Evolutionary conservation across 1,284 basidiomycete species (phyloP).

Genomic region (Boletus mariae): DNA sequence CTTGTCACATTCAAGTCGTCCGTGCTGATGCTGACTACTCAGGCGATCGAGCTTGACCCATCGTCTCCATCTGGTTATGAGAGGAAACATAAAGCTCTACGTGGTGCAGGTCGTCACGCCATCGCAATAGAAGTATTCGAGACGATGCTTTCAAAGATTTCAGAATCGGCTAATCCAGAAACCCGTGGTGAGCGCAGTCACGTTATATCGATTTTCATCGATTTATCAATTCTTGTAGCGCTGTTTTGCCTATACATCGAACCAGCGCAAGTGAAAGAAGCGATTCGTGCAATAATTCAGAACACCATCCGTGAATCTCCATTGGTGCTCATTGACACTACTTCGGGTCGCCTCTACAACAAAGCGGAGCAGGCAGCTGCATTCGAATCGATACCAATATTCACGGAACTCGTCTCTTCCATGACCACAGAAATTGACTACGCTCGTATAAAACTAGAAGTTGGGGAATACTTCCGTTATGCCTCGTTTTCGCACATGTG

Average conservation of each 20-base stretch:
- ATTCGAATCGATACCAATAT: constrained; percentile 1
- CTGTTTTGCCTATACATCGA: background rate
- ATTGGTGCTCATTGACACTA: constrained; percentile 7
- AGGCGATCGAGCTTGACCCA: background rate
- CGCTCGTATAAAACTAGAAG: background rate
- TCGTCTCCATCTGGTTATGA: background rate
- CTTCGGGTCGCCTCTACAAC: constrained; percentile 5
- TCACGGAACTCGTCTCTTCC: background rate
- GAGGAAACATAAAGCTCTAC: background rate
- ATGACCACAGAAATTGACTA: background rate
- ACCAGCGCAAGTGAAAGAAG: background rate
- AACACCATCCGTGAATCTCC: constrained; percentile 1
- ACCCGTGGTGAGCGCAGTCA: background rate
- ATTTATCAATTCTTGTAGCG: background rate
- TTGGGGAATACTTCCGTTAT: background rate
- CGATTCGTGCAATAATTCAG: background rate
- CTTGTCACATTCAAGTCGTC: background rate
- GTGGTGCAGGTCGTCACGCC: background rate
- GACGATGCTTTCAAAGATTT: background rate
- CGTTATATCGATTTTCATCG: background rate
- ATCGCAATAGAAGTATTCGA: background rate
- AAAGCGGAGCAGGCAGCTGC: background rate
- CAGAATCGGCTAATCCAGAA: background rate
- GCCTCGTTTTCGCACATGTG: background rate
- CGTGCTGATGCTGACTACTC: background rate